Conservation (phyloP, 495 filamentous ascomycete genomes). For the Penicillium odoratum region DNA sequence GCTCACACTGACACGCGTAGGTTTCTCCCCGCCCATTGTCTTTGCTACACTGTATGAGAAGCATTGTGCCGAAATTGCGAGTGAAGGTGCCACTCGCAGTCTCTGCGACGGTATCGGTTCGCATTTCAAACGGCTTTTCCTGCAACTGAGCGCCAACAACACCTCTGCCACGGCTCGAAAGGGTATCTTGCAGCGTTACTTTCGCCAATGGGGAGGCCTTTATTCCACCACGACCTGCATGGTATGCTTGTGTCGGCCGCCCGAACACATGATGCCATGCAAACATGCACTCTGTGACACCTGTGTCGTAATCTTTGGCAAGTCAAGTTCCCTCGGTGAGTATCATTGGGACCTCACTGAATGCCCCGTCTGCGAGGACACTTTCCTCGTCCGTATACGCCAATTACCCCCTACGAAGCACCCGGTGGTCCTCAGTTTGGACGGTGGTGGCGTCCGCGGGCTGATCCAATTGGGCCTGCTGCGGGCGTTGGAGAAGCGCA, state of each 20-base stretch:
- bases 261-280: constrained; percentile 34
- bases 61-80: not conserved
- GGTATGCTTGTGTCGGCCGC: constrained; percentile 24
- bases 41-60: not conserved
- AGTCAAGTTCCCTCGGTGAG: constrained; percentile 3
- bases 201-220: constrained; percentile 8
- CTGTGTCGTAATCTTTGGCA: constrained; percentile 29
- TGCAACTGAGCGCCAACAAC: not conserved
- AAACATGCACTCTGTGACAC: constrained; percentile 32
- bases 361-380: constrained; percentile 40
- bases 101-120: not conserved
- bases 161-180: not conserved
- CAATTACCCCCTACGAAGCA: constrained; percentile 45
- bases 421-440: constrained; percentile 54
- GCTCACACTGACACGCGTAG: not conserved
- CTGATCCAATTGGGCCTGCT: constrained; percentile 51
- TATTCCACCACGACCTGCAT: constrained; percentile 24
- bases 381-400: constrained; percentile 25
- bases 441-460: constrained; percentile 56
- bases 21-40: not conserved
- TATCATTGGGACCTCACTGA: constrained; percentile 21
- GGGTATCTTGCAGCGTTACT: not conserved
- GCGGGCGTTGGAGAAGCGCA: constrained; percentile 36
- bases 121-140: not conserved
- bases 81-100: not conserved